These are phyloP conservation scores for Deinandra increscens DNA, from an alignment of 129 eudicot species.

Conservation along the genomic window DNA sequence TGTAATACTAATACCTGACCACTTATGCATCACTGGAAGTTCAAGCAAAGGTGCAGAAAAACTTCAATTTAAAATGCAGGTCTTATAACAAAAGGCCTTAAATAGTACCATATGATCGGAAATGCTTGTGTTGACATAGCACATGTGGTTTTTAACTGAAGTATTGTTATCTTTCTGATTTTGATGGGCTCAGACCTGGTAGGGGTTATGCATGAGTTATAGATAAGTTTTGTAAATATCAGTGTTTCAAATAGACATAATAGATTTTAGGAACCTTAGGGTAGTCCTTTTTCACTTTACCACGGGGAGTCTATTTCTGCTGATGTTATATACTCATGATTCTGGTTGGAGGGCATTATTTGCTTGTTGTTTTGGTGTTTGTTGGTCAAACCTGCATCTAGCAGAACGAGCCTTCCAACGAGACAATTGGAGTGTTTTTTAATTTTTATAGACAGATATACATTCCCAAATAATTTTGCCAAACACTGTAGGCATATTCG, in stretches of 20 bases:
- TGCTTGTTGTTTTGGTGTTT: not conserved
- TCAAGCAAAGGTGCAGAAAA: slow-evolving; percentile 8
- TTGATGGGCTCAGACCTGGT: not conserved
- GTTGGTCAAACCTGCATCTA: slow-evolving; percentile 3
- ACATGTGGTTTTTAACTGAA: not conserved
- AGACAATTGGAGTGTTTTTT: not conserved
- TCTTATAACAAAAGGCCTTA: not conserved
- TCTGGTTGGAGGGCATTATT: slow-evolving; percentile 6
- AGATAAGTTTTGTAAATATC: not conserved
- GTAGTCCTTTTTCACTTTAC: not conserved
- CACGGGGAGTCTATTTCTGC: not conserved
- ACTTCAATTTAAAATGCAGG: not conserved
- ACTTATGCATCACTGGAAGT: not conserved
- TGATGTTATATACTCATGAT: not conserved
- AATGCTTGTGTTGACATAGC: not conserved
- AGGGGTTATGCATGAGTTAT: not conserved
- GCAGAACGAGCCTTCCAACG: not conserved
- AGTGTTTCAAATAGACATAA: no score
- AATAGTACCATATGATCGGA: not conserved
- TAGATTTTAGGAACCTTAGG: slow-evolving; percentile 6
- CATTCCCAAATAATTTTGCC: not conserved
- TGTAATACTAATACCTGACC: not conserved
- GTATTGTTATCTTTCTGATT: not conserved
- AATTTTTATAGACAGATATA: not conserved
- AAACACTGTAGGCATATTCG: not conserved